These are phyloP conservation scores for Avena sativa DNA, from an alignment of 176 grass and related monocot species.

Conservation along the genomic window DNA sequence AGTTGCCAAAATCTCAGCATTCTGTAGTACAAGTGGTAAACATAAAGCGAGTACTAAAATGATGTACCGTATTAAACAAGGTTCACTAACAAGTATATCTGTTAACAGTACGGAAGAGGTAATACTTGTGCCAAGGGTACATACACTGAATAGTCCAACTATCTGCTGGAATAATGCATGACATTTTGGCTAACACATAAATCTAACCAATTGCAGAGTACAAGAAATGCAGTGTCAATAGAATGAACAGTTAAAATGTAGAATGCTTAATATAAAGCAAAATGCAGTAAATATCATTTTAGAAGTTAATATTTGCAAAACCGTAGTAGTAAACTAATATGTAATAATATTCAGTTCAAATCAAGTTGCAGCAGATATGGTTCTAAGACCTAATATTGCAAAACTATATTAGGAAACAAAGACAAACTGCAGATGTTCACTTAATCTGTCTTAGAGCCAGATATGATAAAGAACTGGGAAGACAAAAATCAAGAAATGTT, in stretches of 20 bases:
- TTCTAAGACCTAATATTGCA: background rate
- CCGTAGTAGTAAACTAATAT: background rate
- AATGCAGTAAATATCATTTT: background rate
- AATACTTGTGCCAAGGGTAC: background rate
- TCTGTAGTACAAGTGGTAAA: constrained; percentile 32
- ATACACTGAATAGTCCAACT: constrained; percentile 8
- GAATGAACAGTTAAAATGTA: constrained; percentile 17
- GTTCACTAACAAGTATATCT: constrained; percentile 10
- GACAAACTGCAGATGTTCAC: constrained; percentile 23
- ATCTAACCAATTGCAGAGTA: constrained; percentile 11
- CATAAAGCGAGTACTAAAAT: background rate
- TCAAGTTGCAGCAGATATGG: constrained; percentile 3
- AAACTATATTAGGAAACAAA: background rate
- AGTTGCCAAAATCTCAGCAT: background rate
- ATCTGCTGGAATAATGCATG: constrained; percentile 2
- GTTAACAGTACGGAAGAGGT: background rate
- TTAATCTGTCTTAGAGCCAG: background rate
- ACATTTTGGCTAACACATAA: constrained; percentile 24
- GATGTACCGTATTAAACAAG: constrained; percentile 19
- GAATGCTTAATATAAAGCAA: constrained; percentile 15
- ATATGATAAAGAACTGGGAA: constrained; percentile 35
- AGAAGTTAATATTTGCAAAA: constrained; percentile 18
- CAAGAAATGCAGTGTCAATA: constrained; percentile 20
- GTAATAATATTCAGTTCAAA: constrained; percentile 7
- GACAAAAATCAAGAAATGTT: constrained; percentile 13